Percentiles rank a stretch among this genome's conserved stretches.
phyloP scores from a whole-genome alignment of 2,329 filamentous ascomycete species.

The Byssochlamys sp. region DNA sequence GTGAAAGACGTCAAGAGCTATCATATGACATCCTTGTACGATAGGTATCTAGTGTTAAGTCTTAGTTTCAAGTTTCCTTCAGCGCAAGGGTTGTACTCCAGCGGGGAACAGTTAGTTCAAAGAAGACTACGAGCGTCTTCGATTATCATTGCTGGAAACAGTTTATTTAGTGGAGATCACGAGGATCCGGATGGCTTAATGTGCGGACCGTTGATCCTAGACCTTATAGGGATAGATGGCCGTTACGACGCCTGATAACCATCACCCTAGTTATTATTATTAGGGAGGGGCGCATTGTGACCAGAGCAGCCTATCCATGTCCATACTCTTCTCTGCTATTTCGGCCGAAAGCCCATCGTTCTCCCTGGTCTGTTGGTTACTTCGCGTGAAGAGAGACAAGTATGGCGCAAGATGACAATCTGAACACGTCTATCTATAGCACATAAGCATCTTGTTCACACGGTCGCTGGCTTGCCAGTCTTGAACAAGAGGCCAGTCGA shows the following conservation, averaged over 20 bases:
- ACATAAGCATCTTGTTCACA: not conserved
- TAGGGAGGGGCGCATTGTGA: not conserved
- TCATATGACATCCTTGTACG: not conserved
- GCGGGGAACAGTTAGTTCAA: not conserved
- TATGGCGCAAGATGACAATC: not conserved
- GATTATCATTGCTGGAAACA: not conserved
- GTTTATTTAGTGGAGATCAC: not conserved
- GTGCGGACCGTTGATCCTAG: conserved; percentile 7
- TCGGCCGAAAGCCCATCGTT: not conserved
- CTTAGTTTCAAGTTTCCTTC: not conserved
- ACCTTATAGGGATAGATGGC: not conserved
- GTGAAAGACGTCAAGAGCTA: not conserved
- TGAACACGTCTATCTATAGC: not conserved
- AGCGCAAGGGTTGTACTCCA: not conserved
- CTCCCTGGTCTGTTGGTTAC: not conserved
- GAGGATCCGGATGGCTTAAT: not conserved
- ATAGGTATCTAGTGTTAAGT: not conserved
- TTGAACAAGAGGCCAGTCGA: not conserved
- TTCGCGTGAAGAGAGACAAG: not conserved
- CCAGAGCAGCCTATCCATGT: too few relatives aligned
- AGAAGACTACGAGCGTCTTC: not conserved
- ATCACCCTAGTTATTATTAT: not conserved
- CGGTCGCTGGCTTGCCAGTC: not conserved
- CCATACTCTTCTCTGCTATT: not conserved
- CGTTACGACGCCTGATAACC: not conserved